Conservation (phyloP, 78 protist species). For the Cavenderia fasciculata region DNA sequence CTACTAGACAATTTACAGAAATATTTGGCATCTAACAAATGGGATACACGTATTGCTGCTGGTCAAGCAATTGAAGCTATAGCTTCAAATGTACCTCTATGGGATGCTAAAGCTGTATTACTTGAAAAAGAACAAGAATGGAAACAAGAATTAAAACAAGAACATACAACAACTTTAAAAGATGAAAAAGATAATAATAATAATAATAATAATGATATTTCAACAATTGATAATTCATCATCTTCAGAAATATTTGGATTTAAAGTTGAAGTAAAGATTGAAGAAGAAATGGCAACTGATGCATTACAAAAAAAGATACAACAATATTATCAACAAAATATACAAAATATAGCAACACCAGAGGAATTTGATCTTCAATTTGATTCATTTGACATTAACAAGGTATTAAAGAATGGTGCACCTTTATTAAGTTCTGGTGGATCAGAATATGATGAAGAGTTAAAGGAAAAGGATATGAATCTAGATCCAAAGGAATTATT, state of each 20-base stretch:
- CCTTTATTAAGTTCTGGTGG: constrained; percentile 71
- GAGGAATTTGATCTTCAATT: constrained; percentile 55
- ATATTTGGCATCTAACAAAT: constrained; percentile 8
- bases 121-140: constrained; percentile 5
- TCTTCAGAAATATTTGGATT: not conserved
- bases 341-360: not conserved
- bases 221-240: constrained; percentile 1
- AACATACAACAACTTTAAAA: not conserved
- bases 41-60: constrained; percentile 87
- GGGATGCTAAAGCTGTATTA: constrained; percentile 32
- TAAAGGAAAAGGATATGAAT: not conserved
- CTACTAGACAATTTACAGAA: constrained; percentile 47
- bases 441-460: constrained; percentile 15
- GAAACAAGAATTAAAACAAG: not conserved
- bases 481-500: constrained; percentile 50
- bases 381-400: constrained; percentile 75
- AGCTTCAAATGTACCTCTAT: constrained; percentile 57
- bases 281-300: too few relatives aligned
- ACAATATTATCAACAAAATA: not conserved
- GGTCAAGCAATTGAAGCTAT: constrained; percentile 78
- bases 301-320: not conserved
- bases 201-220: not conserved
- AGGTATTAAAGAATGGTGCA: constrained; percentile 68
- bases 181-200: not conserved
- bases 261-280: too few relatives aligned